Percentiles rank a stretch among this genome's conserved stretches.
Conservation (phyloP, 1,284 basidiomycete genomes). For the Meripilus lineatus region DNA sequence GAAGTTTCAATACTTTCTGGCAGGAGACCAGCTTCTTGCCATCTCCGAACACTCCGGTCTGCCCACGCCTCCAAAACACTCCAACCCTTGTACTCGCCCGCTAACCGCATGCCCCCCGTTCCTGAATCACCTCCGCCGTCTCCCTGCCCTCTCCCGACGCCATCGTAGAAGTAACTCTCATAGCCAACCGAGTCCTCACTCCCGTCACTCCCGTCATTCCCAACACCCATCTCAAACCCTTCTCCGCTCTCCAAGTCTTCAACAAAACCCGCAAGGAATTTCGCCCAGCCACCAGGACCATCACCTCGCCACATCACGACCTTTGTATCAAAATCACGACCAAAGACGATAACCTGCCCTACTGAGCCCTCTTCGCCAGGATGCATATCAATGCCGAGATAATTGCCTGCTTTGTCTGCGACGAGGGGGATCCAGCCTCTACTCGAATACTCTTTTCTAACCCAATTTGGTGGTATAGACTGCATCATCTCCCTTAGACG, state of each 20-base stretch:
- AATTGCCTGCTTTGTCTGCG: slow-evolving; percentile 93
- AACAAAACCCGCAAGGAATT: slow-evolving; percentile 89
- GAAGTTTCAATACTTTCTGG: slow-evolving; percentile 35
- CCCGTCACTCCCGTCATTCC: slow-evolving; percentile 47
- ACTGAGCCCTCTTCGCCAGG: slow-evolving; percentile 72
- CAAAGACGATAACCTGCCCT: slow-evolving; percentile 97
- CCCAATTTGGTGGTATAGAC: slow-evolving; percentile 89
- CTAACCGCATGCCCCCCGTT: slow-evolving; percentile 60
- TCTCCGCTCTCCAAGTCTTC: slow-evolving; percentile 92
- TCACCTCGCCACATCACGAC: slow-evolving; percentile 93
- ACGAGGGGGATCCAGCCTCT: slow-evolving; percentile 96
- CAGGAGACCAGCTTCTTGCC: slow-evolving; percentile 76
- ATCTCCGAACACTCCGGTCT: slow-evolving; percentile 78
- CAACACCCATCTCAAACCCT: slow-evolving; percentile 72
- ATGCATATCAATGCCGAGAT: slow-evolving; percentile 92
- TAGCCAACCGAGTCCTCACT: slow-evolving; percentile 85
- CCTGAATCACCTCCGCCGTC: slow-evolving; percentile 73
- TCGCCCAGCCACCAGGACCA: slow-evolving; percentile 89
- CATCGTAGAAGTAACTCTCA: slow-evolving; percentile 81
- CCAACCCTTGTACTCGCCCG: slow-evolving; percentile 87
- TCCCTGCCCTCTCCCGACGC: slow-evolving; percentile 66
- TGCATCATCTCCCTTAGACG: slow-evolving; percentile 76
- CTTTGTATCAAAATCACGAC: slow-evolving; percentile 97
- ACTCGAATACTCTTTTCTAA: slow-evolving; percentile 87
- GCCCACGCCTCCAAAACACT: slow-evolving; percentile 88